Evolutionary conservation across 495 filamentous ascomycete species (phyloP).

Genomic region (Evansstolkia leycettana): DNA sequence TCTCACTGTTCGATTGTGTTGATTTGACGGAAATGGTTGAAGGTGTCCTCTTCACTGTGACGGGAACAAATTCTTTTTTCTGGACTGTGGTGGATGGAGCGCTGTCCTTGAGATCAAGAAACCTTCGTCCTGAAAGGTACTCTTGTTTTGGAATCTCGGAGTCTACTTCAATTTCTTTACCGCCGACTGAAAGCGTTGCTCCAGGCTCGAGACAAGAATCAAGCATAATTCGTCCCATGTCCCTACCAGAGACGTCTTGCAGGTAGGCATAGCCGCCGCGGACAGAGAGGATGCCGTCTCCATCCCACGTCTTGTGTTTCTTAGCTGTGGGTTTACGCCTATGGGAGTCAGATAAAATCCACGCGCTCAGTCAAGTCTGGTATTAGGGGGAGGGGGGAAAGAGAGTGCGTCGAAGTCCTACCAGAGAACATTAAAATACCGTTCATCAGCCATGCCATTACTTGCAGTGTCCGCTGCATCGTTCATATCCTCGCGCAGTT

Average conservation of each 20-base stretch:
- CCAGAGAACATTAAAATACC: constrained; percentile 61
- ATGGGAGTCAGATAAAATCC: no score
- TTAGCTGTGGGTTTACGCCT: constrained; percentile 67
- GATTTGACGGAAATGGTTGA: constrained; percentile 1
- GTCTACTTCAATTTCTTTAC: constrained; percentile 68
- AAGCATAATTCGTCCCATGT: constrained; percentile 49
- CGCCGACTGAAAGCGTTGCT: constrained; percentile 48
- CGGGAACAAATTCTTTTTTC: constrained; percentile 14
- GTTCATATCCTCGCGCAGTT: not conserved
- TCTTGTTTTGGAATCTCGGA: constrained; percentile 48
- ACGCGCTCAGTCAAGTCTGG: not conserved
- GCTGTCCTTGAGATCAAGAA: constrained; percentile 22
- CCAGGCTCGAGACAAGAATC: constrained; percentile 47
- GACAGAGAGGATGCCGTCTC: constrained; percentile 59
- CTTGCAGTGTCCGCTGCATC: constrained; percentile 4
- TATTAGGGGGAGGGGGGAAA: constrained; percentile 2
- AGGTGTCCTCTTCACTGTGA: constrained; percentile 6
- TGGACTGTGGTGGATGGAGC: constrained; percentile 5
- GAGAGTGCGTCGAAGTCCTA: no score
- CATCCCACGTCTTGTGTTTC: constrained; percentile 82
- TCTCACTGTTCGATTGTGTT: constrained; percentile 4
- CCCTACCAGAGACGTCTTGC: constrained; percentile 52
- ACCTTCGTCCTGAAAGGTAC: constrained; percentile 46
- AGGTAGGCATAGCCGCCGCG: constrained; percentile 46
- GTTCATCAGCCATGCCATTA: constrained; percentile 22